Evolutionary conservation across 2,329 filamentous ascomycete species (phyloP).

Genomic region (Gremmenia infestans): DNA sequence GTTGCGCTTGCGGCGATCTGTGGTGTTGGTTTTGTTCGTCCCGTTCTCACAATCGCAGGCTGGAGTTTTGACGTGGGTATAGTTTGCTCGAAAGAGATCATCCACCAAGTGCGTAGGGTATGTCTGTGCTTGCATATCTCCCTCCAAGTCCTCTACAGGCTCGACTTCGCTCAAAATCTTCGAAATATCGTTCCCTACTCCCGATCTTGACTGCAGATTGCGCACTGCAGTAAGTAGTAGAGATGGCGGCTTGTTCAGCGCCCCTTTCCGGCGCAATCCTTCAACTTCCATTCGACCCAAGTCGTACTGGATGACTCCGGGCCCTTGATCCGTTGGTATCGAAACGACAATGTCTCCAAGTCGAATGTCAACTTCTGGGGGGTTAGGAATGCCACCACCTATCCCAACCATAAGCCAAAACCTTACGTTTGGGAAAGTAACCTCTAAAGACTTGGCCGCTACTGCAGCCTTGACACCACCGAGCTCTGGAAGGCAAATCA

Average conservation of each 20-base stretch:
- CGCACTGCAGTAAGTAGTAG: background rate
- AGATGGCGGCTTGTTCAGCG: conserved; percentile 11
- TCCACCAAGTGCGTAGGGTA: conserved; percentile 13
- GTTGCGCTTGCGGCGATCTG: background rate
- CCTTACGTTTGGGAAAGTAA: conserved; percentile 13
- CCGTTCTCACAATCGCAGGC: background rate
- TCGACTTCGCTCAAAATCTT: background rate
- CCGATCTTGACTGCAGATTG: background rate
- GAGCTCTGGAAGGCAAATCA: conserved; percentile 13
- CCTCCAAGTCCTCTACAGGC: background rate
- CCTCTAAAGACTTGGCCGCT: conserved; percentile 13
- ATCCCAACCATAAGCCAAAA: conserved; percentile 16
- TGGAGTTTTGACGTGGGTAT: conserved; percentile 3
- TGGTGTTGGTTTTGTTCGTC: conserved; percentile 1
- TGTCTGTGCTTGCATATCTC: background rate
- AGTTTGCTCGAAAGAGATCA: conserved; percentile 1
- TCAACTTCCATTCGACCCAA: conserved; percentile 17
- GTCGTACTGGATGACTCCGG: conserved; percentile 25
- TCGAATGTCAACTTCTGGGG: conserved; percentile 5
- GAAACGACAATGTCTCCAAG: conserved; percentile 15
- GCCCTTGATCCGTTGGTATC: conserved; percentile 7
- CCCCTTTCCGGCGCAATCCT: conserved; percentile 1
- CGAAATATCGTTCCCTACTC: background rate
- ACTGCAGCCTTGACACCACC: conserved; percentile 9
- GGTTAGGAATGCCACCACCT: conserved; percentile 6